These are phyloP conservation scores for Erigeron canadensis DNA, from an alignment of 129 eudicot genomes.

Conservation along the genomic window DNA sequence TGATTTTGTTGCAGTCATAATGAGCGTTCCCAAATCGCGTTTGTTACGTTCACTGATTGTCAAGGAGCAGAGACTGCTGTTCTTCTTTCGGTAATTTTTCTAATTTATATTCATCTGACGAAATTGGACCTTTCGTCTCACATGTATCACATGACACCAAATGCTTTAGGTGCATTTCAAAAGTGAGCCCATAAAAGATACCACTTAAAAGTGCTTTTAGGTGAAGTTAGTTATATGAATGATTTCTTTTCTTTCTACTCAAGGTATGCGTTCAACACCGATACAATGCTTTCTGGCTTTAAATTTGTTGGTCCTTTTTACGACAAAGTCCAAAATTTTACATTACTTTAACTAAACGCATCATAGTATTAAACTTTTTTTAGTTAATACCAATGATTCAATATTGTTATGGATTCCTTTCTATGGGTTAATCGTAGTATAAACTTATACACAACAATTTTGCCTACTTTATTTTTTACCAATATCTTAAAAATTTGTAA, in stretches of 20 bases:
- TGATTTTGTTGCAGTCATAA: slow-evolving; percentile 51
- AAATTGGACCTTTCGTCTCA: slow-evolving; percentile 11
- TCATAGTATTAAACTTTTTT: neutral
- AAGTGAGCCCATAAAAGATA: slow-evolving; percentile 3
- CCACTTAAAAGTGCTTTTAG: slow-evolving; percentile 20
- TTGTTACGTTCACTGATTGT: slow-evolving; percentile 83
- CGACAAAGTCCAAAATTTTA: neutral
- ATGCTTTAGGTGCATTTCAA: neutral
- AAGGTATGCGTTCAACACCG: neutral
- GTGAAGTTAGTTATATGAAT: neutral
- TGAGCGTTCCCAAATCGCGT: slow-evolving; percentile 77
- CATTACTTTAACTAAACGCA: neutral
- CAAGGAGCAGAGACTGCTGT: slow-evolving; percentile 98
- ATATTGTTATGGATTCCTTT: neutral
- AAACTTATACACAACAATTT: neutral
- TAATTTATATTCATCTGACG: slow-evolving; percentile 14
- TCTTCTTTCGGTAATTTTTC: slow-evolving; percentile 71
- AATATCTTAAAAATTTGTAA: neutral
- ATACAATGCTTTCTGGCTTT: slow-evolving; percentile 7
- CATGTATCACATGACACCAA: slow-evolving; percentile 20
- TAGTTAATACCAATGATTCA: neutral
- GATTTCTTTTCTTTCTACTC: neutral
- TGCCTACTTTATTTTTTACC: neutral
- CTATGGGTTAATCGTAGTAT: neutral
- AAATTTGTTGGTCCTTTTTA: neutral